These are phyloP conservation scores for Xylaria sp. DNA, from an alignment of 2,329 filamentous ascomycete genomes.

Conservation along the genomic window DNA sequence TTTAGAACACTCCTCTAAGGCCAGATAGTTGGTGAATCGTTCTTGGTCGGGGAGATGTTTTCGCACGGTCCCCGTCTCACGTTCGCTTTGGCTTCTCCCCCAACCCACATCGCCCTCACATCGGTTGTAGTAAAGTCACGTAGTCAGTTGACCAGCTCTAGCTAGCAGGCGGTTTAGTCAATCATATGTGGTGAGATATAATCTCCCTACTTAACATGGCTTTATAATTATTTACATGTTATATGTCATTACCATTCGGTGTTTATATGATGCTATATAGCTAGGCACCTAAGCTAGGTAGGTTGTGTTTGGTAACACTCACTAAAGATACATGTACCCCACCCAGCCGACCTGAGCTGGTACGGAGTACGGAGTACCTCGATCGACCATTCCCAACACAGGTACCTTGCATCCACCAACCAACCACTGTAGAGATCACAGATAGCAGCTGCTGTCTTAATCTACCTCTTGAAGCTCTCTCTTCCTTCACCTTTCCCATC, in stretches of 20 bases:
- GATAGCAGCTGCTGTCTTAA: background rate
- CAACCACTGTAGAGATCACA: background rate
- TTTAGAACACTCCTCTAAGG: background rate
- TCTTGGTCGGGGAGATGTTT: background rate
- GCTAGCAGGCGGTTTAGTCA: background rate
- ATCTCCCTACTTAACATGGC: too few relatives aligned
- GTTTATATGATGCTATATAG: too few relatives aligned
- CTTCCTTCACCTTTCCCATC: slow-evolving; percentile 7
- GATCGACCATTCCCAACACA: background rate
- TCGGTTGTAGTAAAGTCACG: background rate
- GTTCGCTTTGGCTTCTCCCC: slow-evolving; percentile 7
- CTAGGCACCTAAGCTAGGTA: too few relatives aligned
- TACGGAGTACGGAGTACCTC: background rate
- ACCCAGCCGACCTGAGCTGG: background rate
- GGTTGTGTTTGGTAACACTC: background rate
- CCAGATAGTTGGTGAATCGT: background rate
- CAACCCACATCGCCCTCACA: slow-evolving; percentile 19
- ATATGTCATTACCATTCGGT: too few relatives aligned
- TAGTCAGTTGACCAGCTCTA: background rate
- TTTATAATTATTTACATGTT: too few relatives aligned
- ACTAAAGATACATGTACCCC: slow-evolving; percentile 7
- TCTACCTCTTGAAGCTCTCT: slow-evolving; percentile 1
- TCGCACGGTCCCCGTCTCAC: slow-evolving; percentile 29
- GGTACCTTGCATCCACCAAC: background rate
- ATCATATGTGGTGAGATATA: background rate